Evolutionary conservation across 202 grass and related monocot genomes (phyloP).

Genomic region (Digitaria exilis): DNA sequence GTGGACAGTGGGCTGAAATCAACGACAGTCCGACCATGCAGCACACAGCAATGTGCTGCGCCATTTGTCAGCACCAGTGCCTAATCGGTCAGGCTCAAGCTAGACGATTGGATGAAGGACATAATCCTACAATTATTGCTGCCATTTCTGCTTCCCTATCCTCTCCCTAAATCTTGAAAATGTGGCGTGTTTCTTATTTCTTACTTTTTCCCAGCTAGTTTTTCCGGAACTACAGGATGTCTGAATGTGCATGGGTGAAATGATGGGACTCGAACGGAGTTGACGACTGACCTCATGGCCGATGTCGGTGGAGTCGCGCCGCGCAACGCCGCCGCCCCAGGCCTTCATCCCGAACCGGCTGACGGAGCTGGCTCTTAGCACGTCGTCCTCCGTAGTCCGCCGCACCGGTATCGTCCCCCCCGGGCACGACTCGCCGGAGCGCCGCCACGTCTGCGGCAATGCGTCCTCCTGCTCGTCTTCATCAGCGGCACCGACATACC

Average conservation of each 20-base stretch:
- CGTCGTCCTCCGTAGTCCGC: conserved; percentile 58
- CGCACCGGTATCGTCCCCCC: conserved; percentile 63
- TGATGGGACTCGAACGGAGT: not conserved
- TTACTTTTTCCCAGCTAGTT: not conserved
- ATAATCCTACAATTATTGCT: not conserved
- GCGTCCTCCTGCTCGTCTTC: not conserved
- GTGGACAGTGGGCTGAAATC: not conserved
- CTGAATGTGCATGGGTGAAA: not conserved
- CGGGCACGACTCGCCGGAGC: conserved; percentile 63
- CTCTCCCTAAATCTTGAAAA: not conserved
- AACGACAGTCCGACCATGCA: not conserved
- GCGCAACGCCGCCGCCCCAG: not conserved
- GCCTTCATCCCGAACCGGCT: conserved; percentile 75
- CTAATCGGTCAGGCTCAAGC: not conserved
- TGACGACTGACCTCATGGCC: conserved; percentile 65
- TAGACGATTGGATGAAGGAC: not conserved
- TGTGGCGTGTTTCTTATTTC: not conserved
- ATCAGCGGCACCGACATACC: not conserved
- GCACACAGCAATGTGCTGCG: not conserved
- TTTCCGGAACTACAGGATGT: not conserved
- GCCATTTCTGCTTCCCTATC: not conserved
- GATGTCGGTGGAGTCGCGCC: conserved; percentile 55
- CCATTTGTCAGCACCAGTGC: not conserved
- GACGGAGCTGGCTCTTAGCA: conserved; percentile 52
- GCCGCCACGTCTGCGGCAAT: conserved; percentile 59